A percentile compares a stretch with the other conserved stretches of the same genome.
These are phyloP conservation scores for Saprolegnia parasitica DNA, from an alignment of 352 stramenopile genomes.

Conservation along the genomic window DNA sequence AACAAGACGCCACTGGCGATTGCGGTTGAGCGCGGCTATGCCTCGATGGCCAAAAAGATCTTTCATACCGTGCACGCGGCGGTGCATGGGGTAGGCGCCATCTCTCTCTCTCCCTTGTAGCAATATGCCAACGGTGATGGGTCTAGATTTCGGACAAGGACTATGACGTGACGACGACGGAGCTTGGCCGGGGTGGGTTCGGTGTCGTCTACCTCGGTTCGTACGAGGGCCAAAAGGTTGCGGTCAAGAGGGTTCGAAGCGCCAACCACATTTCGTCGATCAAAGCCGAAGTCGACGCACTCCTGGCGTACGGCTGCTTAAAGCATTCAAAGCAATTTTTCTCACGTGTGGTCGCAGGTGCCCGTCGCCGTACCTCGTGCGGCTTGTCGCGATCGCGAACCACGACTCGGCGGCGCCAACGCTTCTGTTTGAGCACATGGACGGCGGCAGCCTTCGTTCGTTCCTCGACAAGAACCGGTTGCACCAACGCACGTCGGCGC, in stretches of 20 bases:
- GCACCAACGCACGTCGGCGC: neutral
- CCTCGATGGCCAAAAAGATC: neutral
- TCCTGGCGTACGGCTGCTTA: neutral
- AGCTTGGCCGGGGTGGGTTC: slow-evolving; percentile 19
- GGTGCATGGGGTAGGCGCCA: neutral
- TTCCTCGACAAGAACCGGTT: slow-evolving; percentile 1
- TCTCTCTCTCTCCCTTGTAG: too few relatives aligned
- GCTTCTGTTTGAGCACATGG: slow-evolving; percentile 19
- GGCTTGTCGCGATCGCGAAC: slow-evolving; percentile 13
- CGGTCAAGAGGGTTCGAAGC: slow-evolving; percentile 28
- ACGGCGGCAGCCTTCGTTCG: slow-evolving; percentile 21
- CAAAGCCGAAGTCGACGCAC: neutral
- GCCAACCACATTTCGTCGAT: neutral
- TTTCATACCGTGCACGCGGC: neutral
- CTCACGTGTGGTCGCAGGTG: neutral
- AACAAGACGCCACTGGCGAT: slow-evolving; percentile 5
- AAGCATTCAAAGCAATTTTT: neutral
- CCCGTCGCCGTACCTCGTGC: neutral
- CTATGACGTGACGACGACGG: neutral
- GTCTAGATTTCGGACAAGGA: neutral
- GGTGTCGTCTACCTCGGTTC: slow-evolving; percentile 34
- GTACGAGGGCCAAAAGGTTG: slow-evolving; percentile 30
- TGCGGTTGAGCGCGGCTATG: neutral
- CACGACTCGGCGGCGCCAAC: neutral
- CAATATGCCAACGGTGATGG: too few relatives aligned